Base-by-base conservation (phyloP, 345 rosid species). In the Chamaenerion angustifolium region DNA sequence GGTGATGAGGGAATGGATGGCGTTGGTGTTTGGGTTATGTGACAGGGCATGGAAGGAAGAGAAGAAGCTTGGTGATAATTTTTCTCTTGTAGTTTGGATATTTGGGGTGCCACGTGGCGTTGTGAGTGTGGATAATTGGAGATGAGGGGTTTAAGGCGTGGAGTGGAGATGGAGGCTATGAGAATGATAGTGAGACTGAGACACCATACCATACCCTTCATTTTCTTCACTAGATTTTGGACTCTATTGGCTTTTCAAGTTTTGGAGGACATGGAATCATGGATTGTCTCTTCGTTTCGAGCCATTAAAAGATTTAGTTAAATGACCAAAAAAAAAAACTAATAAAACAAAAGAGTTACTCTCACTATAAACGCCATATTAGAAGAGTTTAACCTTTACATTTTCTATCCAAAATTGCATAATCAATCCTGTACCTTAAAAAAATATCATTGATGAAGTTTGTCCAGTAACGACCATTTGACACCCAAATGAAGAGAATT, bases 71-170 rank as follows among this genome's bases (percentile, higher is more conserved):
- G 49, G 56, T 12, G 55, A 10, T 25, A 3, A 7, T 44, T 44
- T 0, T 23, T n/a, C 15, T 7, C 10, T 3, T 49, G 40, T 35
- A 44, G 59, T 66, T 64, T 54, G 82, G 89, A 76, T 80, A 78
- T 72, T 49, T 50, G 65, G 53, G 12, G 3, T 40, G 67, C 55
- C 83, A 85, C 76, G 76, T 80, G 89, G 81, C 63, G 9, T 0
- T 1, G 2, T 1, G 11, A 1, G 37, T 56, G 52, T 74, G 87
- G 79, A 13, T 35, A n/a, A 3, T 43, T 70, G 56, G 48, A 54
- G 95, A 78, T 82, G 70, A 71, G 75, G 74, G 52, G 61, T 66
- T 74, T 50, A 58, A 69, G 64, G 63, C 16, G 62, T 40, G 64
- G 51, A 54, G 48, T 52, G 64, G 45, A 48, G 44, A 53, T 12